Conservation (phyloP, 2,329 filamentous ascomycete genomes). For the Stromatinia cepivora region DNA sequence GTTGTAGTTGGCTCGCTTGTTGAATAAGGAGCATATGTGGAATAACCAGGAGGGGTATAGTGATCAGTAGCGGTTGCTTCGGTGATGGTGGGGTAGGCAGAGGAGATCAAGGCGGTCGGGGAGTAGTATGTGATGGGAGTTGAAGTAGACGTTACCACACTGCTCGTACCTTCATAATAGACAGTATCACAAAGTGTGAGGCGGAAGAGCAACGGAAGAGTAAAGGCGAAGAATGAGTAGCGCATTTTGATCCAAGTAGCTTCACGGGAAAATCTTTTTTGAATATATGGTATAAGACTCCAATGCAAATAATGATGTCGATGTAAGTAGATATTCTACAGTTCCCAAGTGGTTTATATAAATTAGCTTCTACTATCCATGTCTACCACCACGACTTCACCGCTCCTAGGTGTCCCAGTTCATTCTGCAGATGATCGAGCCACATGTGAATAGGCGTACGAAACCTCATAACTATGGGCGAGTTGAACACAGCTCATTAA, state of each 20-base stretch:
- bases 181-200: neutral
- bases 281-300: neutral
- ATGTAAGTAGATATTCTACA: neutral
- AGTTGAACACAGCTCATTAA: neutral
- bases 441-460: neutral
- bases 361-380: neutral
- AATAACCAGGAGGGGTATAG: neutral
- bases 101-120: neutral
- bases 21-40: neutral
- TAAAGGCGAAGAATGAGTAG: neutral
- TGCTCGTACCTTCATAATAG: neutral
- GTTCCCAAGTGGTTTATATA: neutral
- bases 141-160: neutral
- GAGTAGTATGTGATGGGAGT: neutral
- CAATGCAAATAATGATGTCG: neutral
- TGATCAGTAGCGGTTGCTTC: neutral
- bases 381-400: neutral
- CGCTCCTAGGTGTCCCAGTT: neutral
- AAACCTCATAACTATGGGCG: neutral
- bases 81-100: neutral
- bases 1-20: neutral
- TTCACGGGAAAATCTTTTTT: neutral
- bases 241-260: neutral
- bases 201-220: neutral
- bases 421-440: neutral